Conservation (phyloP, 306 rosid species). For the Castanea crenata region DNA sequence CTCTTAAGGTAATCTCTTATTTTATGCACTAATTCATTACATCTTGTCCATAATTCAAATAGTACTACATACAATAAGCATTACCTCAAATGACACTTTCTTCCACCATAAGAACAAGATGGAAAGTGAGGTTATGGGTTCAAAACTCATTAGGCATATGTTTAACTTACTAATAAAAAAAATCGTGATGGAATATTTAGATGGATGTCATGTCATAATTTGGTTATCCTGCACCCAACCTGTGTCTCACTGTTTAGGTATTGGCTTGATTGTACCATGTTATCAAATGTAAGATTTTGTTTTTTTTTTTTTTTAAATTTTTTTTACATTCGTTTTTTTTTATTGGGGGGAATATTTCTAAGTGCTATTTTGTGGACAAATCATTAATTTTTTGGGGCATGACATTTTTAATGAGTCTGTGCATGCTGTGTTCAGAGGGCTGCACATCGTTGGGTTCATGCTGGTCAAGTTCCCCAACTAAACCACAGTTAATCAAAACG, state of each 20-base stretch:
- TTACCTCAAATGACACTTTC: no score
- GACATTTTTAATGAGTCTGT: not conserved
- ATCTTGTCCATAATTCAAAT: not conserved
- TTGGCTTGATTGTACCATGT: no score
- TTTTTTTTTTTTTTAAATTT: not conserved
- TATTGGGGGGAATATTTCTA: not conserved
- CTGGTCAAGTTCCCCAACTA: not conserved
- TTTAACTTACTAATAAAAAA: no score
- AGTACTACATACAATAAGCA: not conserved
- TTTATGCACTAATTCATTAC: not conserved
- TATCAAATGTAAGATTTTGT: not conserved
- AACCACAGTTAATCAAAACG: not conserved
- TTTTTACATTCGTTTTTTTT: not conserved
- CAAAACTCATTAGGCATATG: no score
- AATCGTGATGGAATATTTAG: no score
- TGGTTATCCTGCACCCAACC: not conserved
- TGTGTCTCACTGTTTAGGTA: no score
- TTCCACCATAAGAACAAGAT: no score
- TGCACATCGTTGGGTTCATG: not conserved
- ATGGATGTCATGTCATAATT: not conserved
- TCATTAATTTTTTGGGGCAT: not conserved
- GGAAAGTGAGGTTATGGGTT: no score
- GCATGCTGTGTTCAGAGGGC: not conserved
- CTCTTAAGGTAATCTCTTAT: slow-evolving; percentile 58
- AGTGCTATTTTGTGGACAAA: not conserved